Evolutionary conservation across 768 basidiomycete genomes (phyloP).

Genomic region (Strobilomyces echinocephalus): DNA sequence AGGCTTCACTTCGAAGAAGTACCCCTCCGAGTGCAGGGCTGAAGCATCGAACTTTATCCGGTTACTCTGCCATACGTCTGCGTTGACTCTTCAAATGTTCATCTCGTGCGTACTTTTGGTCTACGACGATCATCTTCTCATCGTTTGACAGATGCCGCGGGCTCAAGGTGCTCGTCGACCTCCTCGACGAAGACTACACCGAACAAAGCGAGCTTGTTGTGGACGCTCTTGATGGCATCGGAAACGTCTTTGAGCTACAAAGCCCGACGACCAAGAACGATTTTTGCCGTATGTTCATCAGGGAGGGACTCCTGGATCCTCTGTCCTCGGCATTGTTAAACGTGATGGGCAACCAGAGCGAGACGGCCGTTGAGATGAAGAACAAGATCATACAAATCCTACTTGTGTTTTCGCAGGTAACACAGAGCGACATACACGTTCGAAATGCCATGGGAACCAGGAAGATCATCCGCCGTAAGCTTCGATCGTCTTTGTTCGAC

Average conservation of each 20-base stretch:
- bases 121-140: neutral
- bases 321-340: constrained; percentile 85
- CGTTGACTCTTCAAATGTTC: constrained; percentile 96
- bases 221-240: constrained; percentile 91
- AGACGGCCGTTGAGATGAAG: constrained; percentile 68
- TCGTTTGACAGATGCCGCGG: constrained; percentile 73
- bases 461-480: constrained; percentile 84
- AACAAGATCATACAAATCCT: constrained; percentile 86
- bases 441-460: constrained; percentile 88
- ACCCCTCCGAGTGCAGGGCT: constrained; percentile 87
- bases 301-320: constrained; percentile 92
- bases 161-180: constrained; percentile 88
- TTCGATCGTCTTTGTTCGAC: neutral
- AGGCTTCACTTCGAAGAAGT: constrained; percentile 94
- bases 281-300: constrained; percentile 96
- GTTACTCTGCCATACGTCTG: constrained; percentile 86
- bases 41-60: constrained; percentile 95
- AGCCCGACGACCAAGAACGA: constrained; percentile 97
- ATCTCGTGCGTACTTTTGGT: constrained; percentile 71
- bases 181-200: constrained; percentile 93
- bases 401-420: constrained; percentile 89
- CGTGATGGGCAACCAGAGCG: constrained; percentile 73
- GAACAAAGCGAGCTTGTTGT: constrained; percentile 89
- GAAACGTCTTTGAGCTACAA: constrained; percentile 92
- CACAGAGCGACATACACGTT: constrained; percentile 93